phyloP scores from a whole-genome alignment of 2,329 filamentous ascomycete genomes.

The Aspergillus brunneoviolaceus region DNA sequence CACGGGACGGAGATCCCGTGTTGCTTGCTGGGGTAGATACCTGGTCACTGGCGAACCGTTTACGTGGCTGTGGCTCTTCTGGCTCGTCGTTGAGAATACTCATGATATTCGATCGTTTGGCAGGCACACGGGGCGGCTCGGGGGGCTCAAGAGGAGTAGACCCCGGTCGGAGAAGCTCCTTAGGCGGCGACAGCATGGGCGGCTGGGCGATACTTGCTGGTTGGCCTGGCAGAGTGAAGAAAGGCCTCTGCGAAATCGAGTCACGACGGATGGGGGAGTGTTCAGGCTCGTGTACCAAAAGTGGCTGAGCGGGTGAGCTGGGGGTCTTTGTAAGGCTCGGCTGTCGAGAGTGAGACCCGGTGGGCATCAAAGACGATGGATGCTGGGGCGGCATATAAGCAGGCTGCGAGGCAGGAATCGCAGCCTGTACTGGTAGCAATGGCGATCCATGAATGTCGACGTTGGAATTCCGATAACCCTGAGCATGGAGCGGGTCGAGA shows the following conservation, averaged over 20 bases:
- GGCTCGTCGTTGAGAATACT: slow-evolving; percentile 51
- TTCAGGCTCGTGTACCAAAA: slow-evolving; percentile 34
- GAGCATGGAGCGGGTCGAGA: slow-evolving; percentile 33
- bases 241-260: slow-evolving; percentile 35
- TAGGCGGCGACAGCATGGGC: slow-evolving; percentile 35
- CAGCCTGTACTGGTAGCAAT: slow-evolving; percentile 19
- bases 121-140: slow-evolving; percentile 43
- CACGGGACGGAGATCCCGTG: slow-evolving; percentile 26
- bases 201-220: slow-evolving; percentile 29
- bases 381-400: slow-evolving; percentile 31
- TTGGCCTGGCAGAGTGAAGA: slow-evolving; percentile 31
- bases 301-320: slow-evolving; percentile 33
- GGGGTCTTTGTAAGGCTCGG: slow-evolving; percentile 36
- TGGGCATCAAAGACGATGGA: slow-evolving; percentile 26
- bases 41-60: slow-evolving; percentile 45
- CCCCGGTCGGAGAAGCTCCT: slow-evolving; percentile 35
- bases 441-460: slow-evolving; percentile 26
- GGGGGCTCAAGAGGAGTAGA: slow-evolving; percentile 31
- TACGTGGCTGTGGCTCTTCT: slow-evolving; percentile 47
- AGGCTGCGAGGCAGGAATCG: slow-evolving; percentile 23
- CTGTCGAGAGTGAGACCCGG: slow-evolving; percentile 37
- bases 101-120: slow-evolving; percentile 52
- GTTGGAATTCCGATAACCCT: slow-evolving; percentile 21
- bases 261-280: slow-evolving; percentile 38
- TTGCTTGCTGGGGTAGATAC: slow-evolving; percentile 18